phyloP scores from a whole-genome alignment of 768 basidiomycete species.

The Boletus subparvulus region DNA sequence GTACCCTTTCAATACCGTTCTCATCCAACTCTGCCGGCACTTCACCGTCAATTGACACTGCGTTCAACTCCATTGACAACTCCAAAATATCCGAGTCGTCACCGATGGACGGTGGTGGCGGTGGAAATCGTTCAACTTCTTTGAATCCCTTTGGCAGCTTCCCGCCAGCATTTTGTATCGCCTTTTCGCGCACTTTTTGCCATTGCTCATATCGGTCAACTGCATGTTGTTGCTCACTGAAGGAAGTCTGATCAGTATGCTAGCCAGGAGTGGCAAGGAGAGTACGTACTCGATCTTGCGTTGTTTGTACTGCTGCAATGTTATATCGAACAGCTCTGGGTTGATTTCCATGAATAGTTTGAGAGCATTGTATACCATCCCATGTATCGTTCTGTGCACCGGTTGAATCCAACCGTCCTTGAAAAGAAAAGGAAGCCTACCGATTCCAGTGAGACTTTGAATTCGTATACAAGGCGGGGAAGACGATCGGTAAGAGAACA shows the following conservation, averaged over 20 bases:
- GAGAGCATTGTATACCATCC: conserved; percentile 98
- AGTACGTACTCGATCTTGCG: conserved; percentile 74
- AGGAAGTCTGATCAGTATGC: conserved; percentile 1
- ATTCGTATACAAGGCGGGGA: conserved; percentile 93
- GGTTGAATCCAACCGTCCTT: conserved; percentile 7
- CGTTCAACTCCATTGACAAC: conserved; percentile 85
- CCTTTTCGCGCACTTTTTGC: conserved; percentile 79
- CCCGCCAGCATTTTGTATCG: conserved; percentile 67
- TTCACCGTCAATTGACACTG: conserved; percentile 72
- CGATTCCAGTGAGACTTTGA: conserved; percentile 99
- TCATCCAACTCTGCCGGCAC: conserved; percentile 70
- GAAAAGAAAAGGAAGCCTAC: conserved; percentile 45
- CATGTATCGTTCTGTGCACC: conserved; percentile 84
- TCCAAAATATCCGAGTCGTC: conserved; percentile 89
- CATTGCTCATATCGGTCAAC: conserved; percentile 85
- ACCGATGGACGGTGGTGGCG: conserved; percentile 71
- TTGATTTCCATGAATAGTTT: conserved; percentile 99
- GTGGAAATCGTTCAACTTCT: conserved; percentile 67
- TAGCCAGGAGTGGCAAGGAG: not conserved
- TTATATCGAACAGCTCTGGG: conserved; percentile 91
- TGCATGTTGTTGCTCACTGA: conserved; percentile 85
- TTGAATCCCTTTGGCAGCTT: conserved; percentile 70
- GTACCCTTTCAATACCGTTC: conserved; percentile 81
- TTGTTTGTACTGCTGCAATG: conserved; percentile 91
- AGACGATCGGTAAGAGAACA: conserved; percentile 90